Percentiles rank a stretch among this genome's conserved stretches.
Conservation (phyloP, 495 filamentous ascomycete genomes). For the Penicillium dipodomyicola region DNA sequence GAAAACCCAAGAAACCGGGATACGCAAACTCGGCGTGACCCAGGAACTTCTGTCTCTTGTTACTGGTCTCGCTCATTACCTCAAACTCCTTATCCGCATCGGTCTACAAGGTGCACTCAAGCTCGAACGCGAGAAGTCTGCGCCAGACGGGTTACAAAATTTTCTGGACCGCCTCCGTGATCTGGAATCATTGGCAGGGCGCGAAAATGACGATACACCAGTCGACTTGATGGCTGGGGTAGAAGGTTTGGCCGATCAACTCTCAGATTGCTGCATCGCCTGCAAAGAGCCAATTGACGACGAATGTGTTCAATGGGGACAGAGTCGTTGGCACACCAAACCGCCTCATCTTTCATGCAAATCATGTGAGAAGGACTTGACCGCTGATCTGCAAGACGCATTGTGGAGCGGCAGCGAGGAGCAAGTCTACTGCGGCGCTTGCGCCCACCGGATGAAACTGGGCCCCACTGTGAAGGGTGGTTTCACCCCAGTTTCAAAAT, state of each 20-base stretch:
- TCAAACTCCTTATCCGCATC: slow-evolving; percentile 96
- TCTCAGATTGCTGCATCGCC: slow-evolving; percentile 74
- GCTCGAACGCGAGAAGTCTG: slow-evolving; percentile 79
- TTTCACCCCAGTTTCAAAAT: slow-evolving; percentile 68
- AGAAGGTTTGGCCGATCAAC: slow-evolving; percentile 66
- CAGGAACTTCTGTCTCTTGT: slow-evolving; percentile 94
- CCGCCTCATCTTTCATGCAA: slow-evolving; percentile 69
- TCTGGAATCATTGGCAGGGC: slow-evolving; percentile 62
- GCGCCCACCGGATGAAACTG: slow-evolving; percentile 51
- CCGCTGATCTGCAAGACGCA: slow-evolving; percentile 59
- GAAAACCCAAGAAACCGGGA: slow-evolving; percentile 87
- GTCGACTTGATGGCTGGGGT: slow-evolving; percentile 73
- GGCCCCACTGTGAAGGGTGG: slow-evolving; percentile 49
- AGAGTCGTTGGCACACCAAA: slow-evolving; percentile 77
- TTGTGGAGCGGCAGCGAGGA: slow-evolving; percentile 63
- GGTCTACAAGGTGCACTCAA: slow-evolving; percentile 91
- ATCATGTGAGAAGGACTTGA: slow-evolving; percentile 72
- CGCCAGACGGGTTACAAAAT: slow-evolving; percentile 66
- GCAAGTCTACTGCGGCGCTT: slow-evolving; percentile 66
- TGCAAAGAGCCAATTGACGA: slow-evolving; percentile 93
- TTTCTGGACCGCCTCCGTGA: slow-evolving; percentile 81
- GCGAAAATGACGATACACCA: slow-evolving; percentile 62
- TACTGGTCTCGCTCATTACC: slow-evolving; percentile 94
- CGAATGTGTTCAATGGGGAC: slow-evolving; percentile 70
- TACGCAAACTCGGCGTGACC: slow-evolving; percentile 86